Base-by-base conservation (phyloP, 1,284 basidiomycete genomes). In the Rhodotorula mucilaginosa region DNA sequence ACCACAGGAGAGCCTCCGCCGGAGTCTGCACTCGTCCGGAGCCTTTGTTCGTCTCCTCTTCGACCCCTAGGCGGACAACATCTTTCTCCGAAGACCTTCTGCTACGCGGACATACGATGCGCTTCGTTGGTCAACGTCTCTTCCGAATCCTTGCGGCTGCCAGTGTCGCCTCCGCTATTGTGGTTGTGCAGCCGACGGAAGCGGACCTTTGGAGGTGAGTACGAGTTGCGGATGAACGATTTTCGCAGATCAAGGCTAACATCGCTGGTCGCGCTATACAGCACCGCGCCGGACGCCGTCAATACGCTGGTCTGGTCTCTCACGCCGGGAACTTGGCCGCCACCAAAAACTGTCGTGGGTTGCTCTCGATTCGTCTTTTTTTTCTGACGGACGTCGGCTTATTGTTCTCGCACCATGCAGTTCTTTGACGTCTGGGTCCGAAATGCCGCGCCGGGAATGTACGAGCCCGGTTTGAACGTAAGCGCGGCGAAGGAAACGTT, bases 391-490 rank as follows among this genome's bases (percentile, higher is more conserved):
- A 52, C 8, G 5, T 26, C 34, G 12, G 19, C 59, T 39, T 10
- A 51, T 48, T 34, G 16, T 59, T 5, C 21, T 26, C 19, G 46
- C 13, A 10, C 10, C 4, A 5, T 23, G 12, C 54, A 72, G 46
- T 66, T 58, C 31, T 64, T 75, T 46, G 67, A 69, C 26, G 61
- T 75, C 49, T 75, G 63, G 58, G 52, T 75, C 19, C 68, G 74
- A 3, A 73, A 75, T 44, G 64, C 74, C 44, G 51, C 81, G 85
- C 71, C 90, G 85, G 51, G 90, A n/a, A 66, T 74, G 60, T 74
- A 74, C 49, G 23, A 31, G 13, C 67, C 65, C 1, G 47, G 59
- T n/a, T 57, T 72, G 39, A 72, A 72, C 48, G 57, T 71, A 6
- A 16, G 66, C 47, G 0, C 39, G 8, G 12, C 29, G 5, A 15